phyloP scores from a whole-genome alignment of 179 eudicot genomes.

The Silene coronaria region DNA sequence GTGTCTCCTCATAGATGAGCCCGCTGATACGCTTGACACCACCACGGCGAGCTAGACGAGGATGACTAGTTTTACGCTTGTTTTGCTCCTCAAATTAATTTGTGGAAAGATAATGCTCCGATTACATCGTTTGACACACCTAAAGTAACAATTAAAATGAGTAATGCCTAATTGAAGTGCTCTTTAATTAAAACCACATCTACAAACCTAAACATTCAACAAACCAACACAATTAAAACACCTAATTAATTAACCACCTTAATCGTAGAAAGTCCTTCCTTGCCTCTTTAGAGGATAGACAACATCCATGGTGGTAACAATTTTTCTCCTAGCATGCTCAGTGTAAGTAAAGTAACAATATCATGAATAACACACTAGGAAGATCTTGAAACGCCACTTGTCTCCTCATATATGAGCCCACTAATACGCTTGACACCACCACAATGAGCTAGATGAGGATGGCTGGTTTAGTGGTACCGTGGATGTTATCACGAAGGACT shows the following conservation, averaged over 20 bases:
- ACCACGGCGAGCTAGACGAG: no score
- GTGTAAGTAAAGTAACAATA: no score
- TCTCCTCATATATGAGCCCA: constrained; percentile 10
- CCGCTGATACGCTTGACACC: no score
- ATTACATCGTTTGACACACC: no score
- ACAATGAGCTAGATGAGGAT: constrained; percentile 16
- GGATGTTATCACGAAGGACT: no score
- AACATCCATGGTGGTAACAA: constrained; percentile 44
- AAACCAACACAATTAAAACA: background rate
- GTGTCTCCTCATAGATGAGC: no score
- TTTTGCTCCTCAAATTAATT: no score
- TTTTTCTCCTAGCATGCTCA: constrained; percentile 32
- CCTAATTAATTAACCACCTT: constrained; percentile 4
- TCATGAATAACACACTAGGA: no score
- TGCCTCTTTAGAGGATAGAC: constrained; percentile 34
- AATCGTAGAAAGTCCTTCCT: constrained; percentile 23
- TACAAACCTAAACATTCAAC: constrained; percentile 1
- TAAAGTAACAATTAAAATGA: background rate
- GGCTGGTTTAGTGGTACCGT: no score
- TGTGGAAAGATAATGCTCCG: no score
- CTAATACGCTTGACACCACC: constrained; percentile 39
- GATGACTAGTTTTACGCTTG: no score
- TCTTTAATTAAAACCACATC: background rate
- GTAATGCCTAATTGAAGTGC: background rate
- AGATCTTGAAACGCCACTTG: no score